Evolutionary conservation across 192 early-diverging fungal species (phyloP), one percentile per base, ranked within the genome.

Genomic region (Chytriomyces confervae): DNA sequence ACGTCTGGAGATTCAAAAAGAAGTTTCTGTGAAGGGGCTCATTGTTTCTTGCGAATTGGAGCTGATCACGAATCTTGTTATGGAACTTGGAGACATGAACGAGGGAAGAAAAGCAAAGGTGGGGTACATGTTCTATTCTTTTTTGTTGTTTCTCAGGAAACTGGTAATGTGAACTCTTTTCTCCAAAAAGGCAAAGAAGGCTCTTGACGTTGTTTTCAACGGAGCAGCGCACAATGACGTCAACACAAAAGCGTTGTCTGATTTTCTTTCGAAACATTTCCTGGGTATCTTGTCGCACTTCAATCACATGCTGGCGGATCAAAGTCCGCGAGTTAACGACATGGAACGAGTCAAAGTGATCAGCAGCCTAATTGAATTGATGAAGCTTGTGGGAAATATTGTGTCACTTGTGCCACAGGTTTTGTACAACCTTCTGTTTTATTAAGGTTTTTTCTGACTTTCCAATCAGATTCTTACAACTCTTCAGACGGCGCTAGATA

Each of bases 401-500:
- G 45, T 27, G 5, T 62, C 79, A 9, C 67, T 86, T 5, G 29
- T 63, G 49, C 79, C 79, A 11, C 85, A 86, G 82, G n/a, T n/a
- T n/a, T n/a, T n/a, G n/a, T n/a, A n/a, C n/a, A n/a, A n/a, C n/a
- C n/a, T n/a, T n/a, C 80, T 86, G 62, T 27, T n/a, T 5, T 0
- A 5, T n/a, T 61, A 48, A 51, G 27, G 29, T 69, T 82, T 77
- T 3, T 67, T 24, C 45, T 44, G 5, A 6, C 45, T 20, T 49
- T 50, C 69, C 36, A 18, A 61, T 27, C 45, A 87, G 84, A 77
- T 86, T 47, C 63, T 86, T 6, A 77, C 82, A 2, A 80, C 82
- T 3, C 75, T 87, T 36, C 84, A 86, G 79, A 84, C 80, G 5
- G 82, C 70, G 5, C 20, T 87, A 48, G 78, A 83, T 36, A 66